Base-by-base conservation (phyloP, 805 yeast species). In the Saturnispora besseyi region DNA sequence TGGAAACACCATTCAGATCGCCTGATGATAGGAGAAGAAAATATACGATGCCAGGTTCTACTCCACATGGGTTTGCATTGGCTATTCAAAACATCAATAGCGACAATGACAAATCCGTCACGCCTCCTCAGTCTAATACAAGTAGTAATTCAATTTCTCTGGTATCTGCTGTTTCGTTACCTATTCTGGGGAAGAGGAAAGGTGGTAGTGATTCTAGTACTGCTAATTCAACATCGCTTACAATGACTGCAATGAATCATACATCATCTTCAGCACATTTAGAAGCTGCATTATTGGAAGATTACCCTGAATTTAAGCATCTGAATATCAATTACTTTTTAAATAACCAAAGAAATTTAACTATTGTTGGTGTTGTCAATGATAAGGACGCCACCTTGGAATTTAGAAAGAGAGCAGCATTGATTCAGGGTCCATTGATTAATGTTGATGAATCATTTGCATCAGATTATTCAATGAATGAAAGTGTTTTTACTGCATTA, bases 401-500 rank as follows among this genome's bases (percentile, higher is more conserved):
- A 60, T 81, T 77, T 52, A 71, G 95, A 29, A 90, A 89, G 60
- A 74, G 87, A 46, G 78, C 82, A 11, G 96, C 97, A 0, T 66
- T 89, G 33, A 67, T 81, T 15, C 77, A 75, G 44, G 96, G 96
- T 0, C 97, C 97, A 0, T 79, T 93, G 5, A 61, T 90, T 45
- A 89, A 90, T 62, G 63, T 90, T 41, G 97, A 91, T 61, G 80
- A 80, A 53, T 73, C 86, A 0, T 65, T 81, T 45, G 73, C 74
- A 51, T 64, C 68, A 22, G 72, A 75, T 10, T 81, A 82, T 60
- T 73, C 67, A 28, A 66, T 75, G 69, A 29, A 44, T 13, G 63
- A 68, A 11, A 66, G 76, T 18, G 63, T 85, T 38, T 82, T 76
- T 55, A 74, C 84, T 1, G 79, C 93, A 0, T 68, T 91, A 51